Percentiles rank a stretch among this genome's conserved stretches.
phyloP scores from a whole-genome alignment of 306 rosid species.

The Dicorynia guianensis region DNA sequence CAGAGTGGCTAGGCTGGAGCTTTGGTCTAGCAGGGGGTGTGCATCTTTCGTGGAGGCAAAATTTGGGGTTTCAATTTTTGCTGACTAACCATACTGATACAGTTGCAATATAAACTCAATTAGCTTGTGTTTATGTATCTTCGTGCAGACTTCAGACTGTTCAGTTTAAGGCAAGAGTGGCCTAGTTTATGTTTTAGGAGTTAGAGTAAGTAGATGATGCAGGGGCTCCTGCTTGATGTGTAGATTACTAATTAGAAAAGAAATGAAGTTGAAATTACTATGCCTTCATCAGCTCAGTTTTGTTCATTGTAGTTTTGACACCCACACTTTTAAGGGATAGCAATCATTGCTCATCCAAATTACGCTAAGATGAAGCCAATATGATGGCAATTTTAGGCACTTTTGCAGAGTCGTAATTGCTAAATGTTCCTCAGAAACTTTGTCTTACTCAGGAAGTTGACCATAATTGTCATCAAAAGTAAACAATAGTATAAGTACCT shows the following conservation, averaged over 20 bases:
- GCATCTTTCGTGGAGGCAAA: background rate
- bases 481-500: background rate
- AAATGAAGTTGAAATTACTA: conserved; percentile 30
- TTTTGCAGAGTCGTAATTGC: background rate
- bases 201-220: conserved; percentile 26
- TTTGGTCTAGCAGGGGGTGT: background rate
- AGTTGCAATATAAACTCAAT: background rate
- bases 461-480: background rate
- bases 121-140: background rate
- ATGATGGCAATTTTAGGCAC: too few species aligned
- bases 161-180: conserved; percentile 16
- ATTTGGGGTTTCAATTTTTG: conserved; percentile 19
- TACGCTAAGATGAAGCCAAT: background rate
- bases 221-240: conserved; percentile 37
- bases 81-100: conserved; percentile 1
- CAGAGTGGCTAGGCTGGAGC: conserved; percentile 1
- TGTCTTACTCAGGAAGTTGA: conserved; percentile 12
- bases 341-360: background rate
- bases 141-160: too few species aligned
- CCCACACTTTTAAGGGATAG: background rate
- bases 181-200: conserved; percentile 33
- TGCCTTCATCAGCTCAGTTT: conserved; percentile 15
- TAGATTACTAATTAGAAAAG: conserved; percentile 36
- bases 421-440: background rate
- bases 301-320: background rate